Evolutionary conservation across 2,329 filamentous ascomycete species (phyloP).

Genomic region (Xylariales sp.): DNA sequence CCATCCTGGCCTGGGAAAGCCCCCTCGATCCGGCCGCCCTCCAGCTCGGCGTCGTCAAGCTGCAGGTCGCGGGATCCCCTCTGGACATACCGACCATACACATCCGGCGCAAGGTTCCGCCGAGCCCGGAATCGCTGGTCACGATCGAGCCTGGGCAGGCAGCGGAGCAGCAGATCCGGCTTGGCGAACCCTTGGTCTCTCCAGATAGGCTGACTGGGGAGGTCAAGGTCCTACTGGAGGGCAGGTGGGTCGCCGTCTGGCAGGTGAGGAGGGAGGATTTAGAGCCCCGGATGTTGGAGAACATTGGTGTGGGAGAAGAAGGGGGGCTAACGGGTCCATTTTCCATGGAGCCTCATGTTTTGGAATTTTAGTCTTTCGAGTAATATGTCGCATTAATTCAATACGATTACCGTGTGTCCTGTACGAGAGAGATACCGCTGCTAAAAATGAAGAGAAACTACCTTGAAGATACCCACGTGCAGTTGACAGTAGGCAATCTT

Average conservation of each 20-base stretch:
- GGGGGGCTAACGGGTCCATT: slow-evolving; percentile 1
- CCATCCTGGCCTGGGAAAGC: slow-evolving; percentile 37
- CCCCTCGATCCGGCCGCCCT: slow-evolving; percentile 39
- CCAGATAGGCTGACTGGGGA: slow-evolving; percentile 26
- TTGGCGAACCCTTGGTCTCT: slow-evolving; percentile 31
- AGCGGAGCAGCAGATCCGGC: slow-evolving; percentile 26
- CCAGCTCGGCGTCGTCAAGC: slow-evolving; percentile 34
- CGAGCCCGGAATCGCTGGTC: slow-evolving; percentile 30
- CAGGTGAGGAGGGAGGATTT: slow-evolving; percentile 4
- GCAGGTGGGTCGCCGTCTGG: slow-evolving; percentile 35
- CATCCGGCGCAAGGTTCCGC: slow-evolving; percentile 36
- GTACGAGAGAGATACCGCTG: no score
- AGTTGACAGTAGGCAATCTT: no score
- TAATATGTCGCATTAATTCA: no score
- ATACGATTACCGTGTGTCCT: no score
- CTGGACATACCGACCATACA: slow-evolving; percentile 32
- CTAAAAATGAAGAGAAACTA: no score
- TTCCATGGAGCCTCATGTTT: neutral
- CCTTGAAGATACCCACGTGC: no score
- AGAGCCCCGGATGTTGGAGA: slow-evolving; percentile 1
- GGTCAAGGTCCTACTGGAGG: slow-evolving; percentile 28
- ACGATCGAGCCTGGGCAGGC: slow-evolving; percentile 33
- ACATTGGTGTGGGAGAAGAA: slow-evolving; percentile 1
- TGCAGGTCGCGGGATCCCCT: slow-evolving; percentile 22
- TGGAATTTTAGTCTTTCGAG: no score